Conservation (phyloP, 1,284 basidiomycete genomes). For the Pterula multifida region DNA sequence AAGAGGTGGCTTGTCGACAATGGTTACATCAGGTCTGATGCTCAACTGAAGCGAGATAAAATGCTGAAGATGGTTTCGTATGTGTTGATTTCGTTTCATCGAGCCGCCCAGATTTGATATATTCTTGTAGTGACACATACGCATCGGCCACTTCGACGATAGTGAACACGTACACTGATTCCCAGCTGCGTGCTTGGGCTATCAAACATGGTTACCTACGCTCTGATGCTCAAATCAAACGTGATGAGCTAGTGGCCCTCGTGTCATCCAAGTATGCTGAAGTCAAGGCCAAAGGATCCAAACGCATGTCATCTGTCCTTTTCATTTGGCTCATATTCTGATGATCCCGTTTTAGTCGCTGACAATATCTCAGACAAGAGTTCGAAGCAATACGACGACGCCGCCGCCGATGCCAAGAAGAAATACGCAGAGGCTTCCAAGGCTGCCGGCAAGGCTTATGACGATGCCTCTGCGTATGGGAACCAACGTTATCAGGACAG, state of each 20-base stretch:
- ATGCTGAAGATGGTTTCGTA: slow-evolving; percentile 43
- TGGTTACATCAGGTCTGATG: slow-evolving; percentile 59
- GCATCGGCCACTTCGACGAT: slow-evolving; percentile 17
- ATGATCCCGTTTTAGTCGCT: neutral
- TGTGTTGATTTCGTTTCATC: no score
- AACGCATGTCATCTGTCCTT: neutral
- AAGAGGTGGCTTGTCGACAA: slow-evolving; percentile 68
- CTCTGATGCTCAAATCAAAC: slow-evolving; percentile 51
- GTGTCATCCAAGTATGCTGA: slow-evolving; percentile 49
- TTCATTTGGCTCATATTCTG: neutral
- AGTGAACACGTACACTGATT: slow-evolving; percentile 70
- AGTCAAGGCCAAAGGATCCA: neutral
- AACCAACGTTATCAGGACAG: slow-evolving; percentile 19
- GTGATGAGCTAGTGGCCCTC: slow-evolving; percentile 60
- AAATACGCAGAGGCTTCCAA: neutral
- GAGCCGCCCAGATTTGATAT: no score
- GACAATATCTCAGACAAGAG: neutral
- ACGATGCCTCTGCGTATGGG: slow-evolving; percentile 17
- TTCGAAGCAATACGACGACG: neutral
- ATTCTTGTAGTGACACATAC: slow-evolving; percentile 39
- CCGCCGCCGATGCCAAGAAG: neutral
- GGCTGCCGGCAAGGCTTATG: slow-evolving; percentile 17
- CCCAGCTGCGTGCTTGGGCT: slow-evolving; percentile 68
- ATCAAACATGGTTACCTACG: slow-evolving; percentile 65
- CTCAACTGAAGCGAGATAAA: slow-evolving; percentile 61